phyloP scores from a whole-genome alignment of 345 rosid genomes.

The Dimocarpus longan region DNA sequence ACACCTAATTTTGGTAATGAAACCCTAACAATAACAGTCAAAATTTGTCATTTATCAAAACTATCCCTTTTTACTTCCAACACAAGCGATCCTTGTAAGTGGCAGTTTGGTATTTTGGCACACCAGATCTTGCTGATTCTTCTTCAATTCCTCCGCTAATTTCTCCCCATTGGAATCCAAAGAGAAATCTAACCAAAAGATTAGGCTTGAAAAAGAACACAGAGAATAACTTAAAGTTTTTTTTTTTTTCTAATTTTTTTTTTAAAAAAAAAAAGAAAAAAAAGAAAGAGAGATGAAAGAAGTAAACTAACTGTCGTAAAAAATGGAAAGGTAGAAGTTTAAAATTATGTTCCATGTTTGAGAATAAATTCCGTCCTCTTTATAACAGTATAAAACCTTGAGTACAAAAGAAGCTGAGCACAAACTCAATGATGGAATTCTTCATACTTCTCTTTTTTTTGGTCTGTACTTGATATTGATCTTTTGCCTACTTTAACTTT shows the following conservation, averaged over 20 bases:
- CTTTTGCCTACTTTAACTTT: conserved; percentile 30
- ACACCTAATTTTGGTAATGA: conserved; percentile 2
- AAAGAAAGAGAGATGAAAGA: no score
- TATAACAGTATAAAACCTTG: conserved; percentile 35
- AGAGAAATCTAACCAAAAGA: conserved; percentile 1
- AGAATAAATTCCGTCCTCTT: conserved; percentile 24
- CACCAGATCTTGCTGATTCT: background rate
- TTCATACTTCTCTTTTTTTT: conserved; percentile 4
- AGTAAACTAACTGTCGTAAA: no score
- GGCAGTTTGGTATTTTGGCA: conserved; percentile 1
- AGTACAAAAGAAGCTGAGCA: conserved; percentile 32
- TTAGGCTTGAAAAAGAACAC: background rate
- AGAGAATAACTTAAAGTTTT: background rate
- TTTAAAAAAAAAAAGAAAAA: no score
- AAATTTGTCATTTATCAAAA: background rate
- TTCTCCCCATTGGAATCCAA: conserved; percentile 6
- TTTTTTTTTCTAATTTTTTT: no score
- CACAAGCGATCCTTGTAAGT: background rate
- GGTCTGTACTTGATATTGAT: conserved; percentile 19
- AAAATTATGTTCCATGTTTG: background rate
- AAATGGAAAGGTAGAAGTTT: conserved; percentile 11
- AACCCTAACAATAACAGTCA: background rate
- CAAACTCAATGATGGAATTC: conserved; percentile 17
- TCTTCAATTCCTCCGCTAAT: background rate
- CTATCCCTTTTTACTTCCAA: background rate